Percentiles rank a stretch among this genome's conserved stretches.
These are phyloP conservation scores for Arachnopeziza araneosa DNA, from an alignment of 2,329 filamentous ascomycete species.

Conservation along the genomic window DNA sequence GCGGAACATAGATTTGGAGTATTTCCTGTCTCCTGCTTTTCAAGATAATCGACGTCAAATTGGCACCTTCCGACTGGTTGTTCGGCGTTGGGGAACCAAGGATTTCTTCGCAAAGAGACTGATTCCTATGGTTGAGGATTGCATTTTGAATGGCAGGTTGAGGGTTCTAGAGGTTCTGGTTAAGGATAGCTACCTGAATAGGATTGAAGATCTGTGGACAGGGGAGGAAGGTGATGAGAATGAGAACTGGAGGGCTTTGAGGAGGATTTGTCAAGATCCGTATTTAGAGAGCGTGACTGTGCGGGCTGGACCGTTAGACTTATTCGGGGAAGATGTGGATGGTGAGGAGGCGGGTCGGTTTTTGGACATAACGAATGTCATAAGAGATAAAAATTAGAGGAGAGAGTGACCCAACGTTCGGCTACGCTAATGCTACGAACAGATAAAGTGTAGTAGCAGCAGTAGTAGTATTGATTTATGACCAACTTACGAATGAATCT, in stretches of 20 bases:
- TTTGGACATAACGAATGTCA: conserved; percentile 13
- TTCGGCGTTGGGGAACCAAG: conserved; percentile 22
- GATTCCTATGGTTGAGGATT: conserved; percentile 19
- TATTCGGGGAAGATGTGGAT: conserved; percentile 1
- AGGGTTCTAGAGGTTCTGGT: conserved; percentile 22
- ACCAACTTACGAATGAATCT: no score
- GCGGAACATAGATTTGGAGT: conserved; percentile 9
- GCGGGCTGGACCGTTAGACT: neutral
- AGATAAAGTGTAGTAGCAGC: neutral
- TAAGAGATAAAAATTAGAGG: neutral
- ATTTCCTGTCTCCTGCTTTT: conserved; percentile 18
- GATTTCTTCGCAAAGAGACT: conserved; percentile 17
- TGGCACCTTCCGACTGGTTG: conserved; percentile 10
- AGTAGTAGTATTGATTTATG: no score
- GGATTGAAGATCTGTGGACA: conserved; percentile 4
- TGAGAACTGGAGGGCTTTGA: conserved; percentile 14
- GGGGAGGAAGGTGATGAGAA: conserved; percentile 2
- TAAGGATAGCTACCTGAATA: conserved; percentile 7
- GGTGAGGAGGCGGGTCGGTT: neutral
- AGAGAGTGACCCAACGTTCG: neutral
- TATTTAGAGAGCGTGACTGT: conserved; percentile 12
- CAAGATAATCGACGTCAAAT: conserved; percentile 16
- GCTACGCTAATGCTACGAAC: neutral
- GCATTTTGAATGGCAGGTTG: conserved; percentile 24
- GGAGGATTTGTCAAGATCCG: conserved; percentile 19